Base-by-base conservation (phyloP, 208 protist species). In the Crithidia mellificae region DNA sequence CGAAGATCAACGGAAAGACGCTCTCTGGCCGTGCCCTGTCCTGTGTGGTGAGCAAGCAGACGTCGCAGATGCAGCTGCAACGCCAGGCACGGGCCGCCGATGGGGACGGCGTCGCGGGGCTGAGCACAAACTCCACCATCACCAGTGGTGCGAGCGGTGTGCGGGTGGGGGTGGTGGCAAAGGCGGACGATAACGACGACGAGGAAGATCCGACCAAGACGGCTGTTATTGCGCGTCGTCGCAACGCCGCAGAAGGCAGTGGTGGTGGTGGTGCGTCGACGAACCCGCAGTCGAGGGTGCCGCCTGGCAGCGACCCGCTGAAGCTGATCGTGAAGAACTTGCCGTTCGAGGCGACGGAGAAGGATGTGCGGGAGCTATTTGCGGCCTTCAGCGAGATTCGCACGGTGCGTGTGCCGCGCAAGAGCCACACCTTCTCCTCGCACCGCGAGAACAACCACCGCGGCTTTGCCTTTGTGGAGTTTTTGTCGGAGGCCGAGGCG, bases 401-500 rank as follows among this genome's bases (percentile, higher is more conserved):
- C 63, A 92, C 77, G 12, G 85, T 99, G 50, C 90, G 98, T 34
- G n/a, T 99, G 50, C 98, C 98, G 24, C 93, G 92, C 54, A 99
- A 99, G 81, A 75, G 80, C 17, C 74, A 96, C 71, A 77, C 81
- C 59, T 93, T 94, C 65, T 80, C 80, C 20, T 73, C 79, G 6
- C 89, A 90, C 55, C 82, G 88, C 46, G 81, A 97, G 53, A 95
- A 96, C 72, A 88, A 90, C 68, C 92, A 98, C 55, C 85, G 98
- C 39, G 98, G 98, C 51, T 99, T 99, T 85, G 97, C 95, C 34
- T 99, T 99, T 78, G 93, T 99, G 9, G 98, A 99, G 73, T 99
- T 98, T 74, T 54, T 98, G 6, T 98, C 95, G 0, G 87, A 96
- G 73, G 66, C 93, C 63, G 98, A 99, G 72, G 98, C 98, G 22